A percentile compares a stretch with the other conserved stretches of the same genome.
These are phyloP conservation scores for Ascosphaera apis DNA, from an alignment of 2,329 filamentous ascomycete genomes.

Conservation along the genomic window DNA sequence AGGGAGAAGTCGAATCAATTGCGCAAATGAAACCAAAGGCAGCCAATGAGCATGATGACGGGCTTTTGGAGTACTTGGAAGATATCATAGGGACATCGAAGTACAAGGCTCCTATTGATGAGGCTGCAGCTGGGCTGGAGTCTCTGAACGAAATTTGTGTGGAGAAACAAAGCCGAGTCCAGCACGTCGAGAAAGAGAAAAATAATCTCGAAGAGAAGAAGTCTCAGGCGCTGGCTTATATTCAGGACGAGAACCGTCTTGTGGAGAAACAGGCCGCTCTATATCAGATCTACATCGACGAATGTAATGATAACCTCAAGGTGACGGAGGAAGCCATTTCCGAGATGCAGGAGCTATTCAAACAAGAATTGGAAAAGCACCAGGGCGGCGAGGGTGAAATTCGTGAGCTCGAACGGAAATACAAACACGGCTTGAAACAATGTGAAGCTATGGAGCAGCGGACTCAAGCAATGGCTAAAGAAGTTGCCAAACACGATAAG, in stretches of 20 bases:
- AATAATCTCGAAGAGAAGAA: constrained; percentile 87
- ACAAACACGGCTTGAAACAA: constrained; percentile 61
- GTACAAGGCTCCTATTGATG: constrained; percentile 92
- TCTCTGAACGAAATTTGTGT: constrained; percentile 80
- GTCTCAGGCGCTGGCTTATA: constrained; percentile 70
- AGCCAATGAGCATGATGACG: constrained; percentile 82
- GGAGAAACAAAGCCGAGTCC: constrained; percentile 85
- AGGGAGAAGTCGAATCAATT: constrained; percentile 95
- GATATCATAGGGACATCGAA: constrained; percentile 98
- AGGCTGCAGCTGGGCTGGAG: constrained; percentile 75
- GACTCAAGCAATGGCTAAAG: constrained; percentile 55
- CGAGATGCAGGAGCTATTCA: constrained; percentile 73
- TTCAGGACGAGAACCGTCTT: constrained; percentile 84
- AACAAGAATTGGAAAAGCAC: constrained; percentile 76
- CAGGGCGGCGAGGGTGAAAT: constrained; percentile 75
- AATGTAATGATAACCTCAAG: constrained; percentile 69
- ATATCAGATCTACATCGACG: constrained; percentile 75
- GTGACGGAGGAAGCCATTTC: constrained; percentile 74
- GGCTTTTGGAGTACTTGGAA: constrained; percentile 84
- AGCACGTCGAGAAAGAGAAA: constrained; percentile 96
- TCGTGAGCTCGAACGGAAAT: constrained; percentile 67
- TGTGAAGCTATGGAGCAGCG: constrained; percentile 65
- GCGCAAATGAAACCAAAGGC: constrained; percentile 99
- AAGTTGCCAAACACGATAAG: constrained; percentile 83
- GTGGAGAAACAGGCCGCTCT: constrained; percentile 71